phyloP scores from a whole-genome alignment of 2,329 filamentous ascomycete species.

The Cladophialophora yegresii region DNA sequence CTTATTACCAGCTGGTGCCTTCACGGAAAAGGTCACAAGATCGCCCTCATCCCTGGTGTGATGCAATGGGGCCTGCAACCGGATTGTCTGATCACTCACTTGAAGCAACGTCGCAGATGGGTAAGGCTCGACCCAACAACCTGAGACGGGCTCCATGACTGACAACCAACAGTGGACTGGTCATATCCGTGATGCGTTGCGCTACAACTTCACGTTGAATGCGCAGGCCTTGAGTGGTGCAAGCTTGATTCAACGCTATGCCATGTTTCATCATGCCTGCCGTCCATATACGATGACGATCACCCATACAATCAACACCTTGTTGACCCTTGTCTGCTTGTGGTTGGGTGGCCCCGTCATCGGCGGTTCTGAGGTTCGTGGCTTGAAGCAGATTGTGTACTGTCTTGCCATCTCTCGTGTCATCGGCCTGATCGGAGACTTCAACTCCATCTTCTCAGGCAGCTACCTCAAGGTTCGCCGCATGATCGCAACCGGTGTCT shows the following conservation, averaged over 20 bases:
- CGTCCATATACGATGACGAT: constrained; percentile 31
- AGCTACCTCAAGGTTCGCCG: constrained; percentile 19
- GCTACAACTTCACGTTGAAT: constrained; percentile 21
- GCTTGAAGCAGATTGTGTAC: constrained; percentile 17
- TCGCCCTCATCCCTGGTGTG: constrained; percentile 34
- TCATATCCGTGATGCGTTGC: constrained; percentile 24
- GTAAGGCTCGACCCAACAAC: constrained; percentile 50
- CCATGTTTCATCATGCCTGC: constrained; percentile 30
- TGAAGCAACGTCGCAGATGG: constrained; percentile 46
- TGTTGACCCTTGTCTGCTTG: constrained; percentile 20
- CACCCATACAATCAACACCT: constrained; percentile 16
- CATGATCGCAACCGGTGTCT: constrained; percentile 27
- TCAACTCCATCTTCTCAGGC: constrained; percentile 1
- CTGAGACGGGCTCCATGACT: constrained; percentile 5
- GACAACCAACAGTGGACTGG: constrained; percentile 29
- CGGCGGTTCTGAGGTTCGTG: constrained; percentile 12
- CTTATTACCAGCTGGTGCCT: constrained; percentile 37
- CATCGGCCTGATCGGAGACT: constrained; percentile 4
- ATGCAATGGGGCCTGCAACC: constrained; percentile 40
- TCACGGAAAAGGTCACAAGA: constrained; percentile 37
- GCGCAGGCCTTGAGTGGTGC: constrained; percentile 17
- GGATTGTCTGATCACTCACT: constrained; percentile 41
- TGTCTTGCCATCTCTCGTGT: constrained; percentile 11
- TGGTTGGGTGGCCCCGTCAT: constrained; percentile 17
- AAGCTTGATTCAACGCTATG: constrained; percentile 23